Percentiles rank a stretch among this genome's conserved stretches.
These are phyloP conservation scores for Ascochyta lentis DNA, from an alignment of 2,329 filamentous ascomycete genomes.

Conservation along the genomic window DNA sequence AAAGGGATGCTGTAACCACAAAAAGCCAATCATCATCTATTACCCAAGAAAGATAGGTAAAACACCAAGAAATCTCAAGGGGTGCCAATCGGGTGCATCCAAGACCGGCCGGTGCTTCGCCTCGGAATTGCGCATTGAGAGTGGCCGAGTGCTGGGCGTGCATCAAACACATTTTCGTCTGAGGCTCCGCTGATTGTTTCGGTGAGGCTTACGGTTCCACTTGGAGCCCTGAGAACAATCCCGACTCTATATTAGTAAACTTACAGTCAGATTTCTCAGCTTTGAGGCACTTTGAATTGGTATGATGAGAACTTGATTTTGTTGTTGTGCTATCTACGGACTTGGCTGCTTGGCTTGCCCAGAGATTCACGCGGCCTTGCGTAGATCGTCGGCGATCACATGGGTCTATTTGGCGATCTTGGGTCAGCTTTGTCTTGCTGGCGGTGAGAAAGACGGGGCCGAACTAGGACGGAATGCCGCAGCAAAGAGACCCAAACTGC, in stretches of 20 bases:
- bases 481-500: not conserved
- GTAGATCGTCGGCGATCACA: conserved; percentile 16
- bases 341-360: conserved; percentile 20
- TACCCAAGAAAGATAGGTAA: not conserved
- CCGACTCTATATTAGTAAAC: not conserved
- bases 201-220: conserved; percentile 10
- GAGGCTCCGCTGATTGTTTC: conserved; percentile 3
- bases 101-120: conserved; percentile 9
- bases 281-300: not conserved
- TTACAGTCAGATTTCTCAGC: not conserved
- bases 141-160: conserved; percentile 14
- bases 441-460: conserved; percentile 7
- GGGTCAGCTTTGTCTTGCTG: not conserved
- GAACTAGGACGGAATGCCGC: not conserved
- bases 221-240: not conserved
- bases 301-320: not conserved
- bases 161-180: conserved; percentile 7
- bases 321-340: conserved; percentile 2
- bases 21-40: not conserved
- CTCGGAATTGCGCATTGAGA: conserved; percentile 10
- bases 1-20: not conserved
- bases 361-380: conserved; percentile 15
- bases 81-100: not conserved
- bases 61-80: not conserved
- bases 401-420: conserved; percentile 1